These are phyloP conservation scores for Silene uniflora DNA, from an alignment of 148 eudicot species.

Conservation along the genomic window DNA sequence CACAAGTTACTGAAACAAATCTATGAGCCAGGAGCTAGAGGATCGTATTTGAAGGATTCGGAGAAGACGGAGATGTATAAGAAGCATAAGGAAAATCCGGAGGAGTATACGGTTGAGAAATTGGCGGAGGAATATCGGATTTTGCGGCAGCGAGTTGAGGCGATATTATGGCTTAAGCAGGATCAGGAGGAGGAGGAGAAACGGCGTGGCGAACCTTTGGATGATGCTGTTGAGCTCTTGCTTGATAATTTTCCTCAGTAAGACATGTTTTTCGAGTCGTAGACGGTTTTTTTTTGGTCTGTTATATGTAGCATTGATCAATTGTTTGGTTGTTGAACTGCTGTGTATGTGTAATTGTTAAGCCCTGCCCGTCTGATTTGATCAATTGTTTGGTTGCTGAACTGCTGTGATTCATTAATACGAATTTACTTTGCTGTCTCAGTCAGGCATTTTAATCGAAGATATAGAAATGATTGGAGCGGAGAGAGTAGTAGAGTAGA, in stretches of 20 bases:
- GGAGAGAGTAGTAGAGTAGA: no score
- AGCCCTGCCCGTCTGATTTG: no score
- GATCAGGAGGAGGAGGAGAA: slow-evolving; percentile 81
- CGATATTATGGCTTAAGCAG: slow-evolving; percentile 87
- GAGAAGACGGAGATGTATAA: slow-evolving; percentile 88
- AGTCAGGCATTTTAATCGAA: no score
- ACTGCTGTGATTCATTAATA: no score
- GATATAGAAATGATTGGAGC: no score
- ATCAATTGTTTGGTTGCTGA: background rate
- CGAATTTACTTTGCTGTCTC: no score
- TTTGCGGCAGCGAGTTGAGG: slow-evolving; percentile 90
- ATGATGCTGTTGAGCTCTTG: slow-evolving; percentile 85
- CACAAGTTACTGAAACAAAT: slow-evolving; percentile 63
- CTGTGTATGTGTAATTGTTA: no score
- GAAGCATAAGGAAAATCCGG: slow-evolving; percentile 82
- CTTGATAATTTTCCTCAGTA: slow-evolving; percentile 77
- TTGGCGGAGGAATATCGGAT: slow-evolving; percentile 77
- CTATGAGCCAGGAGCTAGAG: slow-evolving; percentile 85
- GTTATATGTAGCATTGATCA: background rate
- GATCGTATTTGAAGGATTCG: slow-evolving; percentile 76
- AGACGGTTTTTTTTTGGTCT: background rate
- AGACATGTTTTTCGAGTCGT: slow-evolving; percentile 18
- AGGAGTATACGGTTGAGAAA: slow-evolving; percentile 63
- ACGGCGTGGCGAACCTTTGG: slow-evolving; percentile 64
- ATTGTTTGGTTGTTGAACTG: background rate